These are phyloP conservation scores for Macroventuria anomochaeta DNA, from an alignment of 2,329 filamentous ascomycete genomes.

Conservation along the genomic window DNA sequence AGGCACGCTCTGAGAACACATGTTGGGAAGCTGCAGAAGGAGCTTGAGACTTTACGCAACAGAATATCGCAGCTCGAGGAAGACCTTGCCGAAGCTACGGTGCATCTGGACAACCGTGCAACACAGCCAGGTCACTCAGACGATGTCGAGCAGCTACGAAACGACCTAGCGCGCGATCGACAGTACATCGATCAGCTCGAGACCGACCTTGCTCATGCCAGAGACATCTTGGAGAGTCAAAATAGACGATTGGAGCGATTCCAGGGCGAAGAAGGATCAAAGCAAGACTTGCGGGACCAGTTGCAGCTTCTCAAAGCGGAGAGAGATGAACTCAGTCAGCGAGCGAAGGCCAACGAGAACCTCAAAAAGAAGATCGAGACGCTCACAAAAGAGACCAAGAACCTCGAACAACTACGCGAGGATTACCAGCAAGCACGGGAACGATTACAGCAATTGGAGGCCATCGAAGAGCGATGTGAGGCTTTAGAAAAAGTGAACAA, in stretches of 20 bases:
- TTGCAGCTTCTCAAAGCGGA: constrained; percentile 57
- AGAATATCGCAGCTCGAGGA: constrained; percentile 56
- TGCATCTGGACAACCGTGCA: constrained; percentile 53
- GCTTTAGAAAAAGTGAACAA: constrained; percentile 59
- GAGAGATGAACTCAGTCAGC: constrained; percentile 57
- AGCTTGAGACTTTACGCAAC: constrained; percentile 51
- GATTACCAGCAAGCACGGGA: constrained; percentile 55
- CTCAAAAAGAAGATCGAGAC: constrained; percentile 61
- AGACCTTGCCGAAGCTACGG: constrained; percentile 55
- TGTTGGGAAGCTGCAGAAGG: constrained; percentile 49
- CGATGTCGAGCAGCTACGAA: constrained; percentile 52
- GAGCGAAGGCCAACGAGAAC: constrained; percentile 59
- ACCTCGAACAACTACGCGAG: constrained; percentile 51
- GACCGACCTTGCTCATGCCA: constrained; percentile 53
- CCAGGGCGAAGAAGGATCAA: constrained; percentile 51
- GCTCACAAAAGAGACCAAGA: constrained; percentile 56
- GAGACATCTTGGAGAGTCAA: constrained; percentile 53
- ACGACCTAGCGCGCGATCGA: constrained; percentile 53
- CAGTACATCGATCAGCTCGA: constrained; percentile 60
- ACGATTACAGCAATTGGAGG: constrained; percentile 54
- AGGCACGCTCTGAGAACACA: constrained; percentile 53
- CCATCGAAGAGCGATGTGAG: constrained; percentile 53
- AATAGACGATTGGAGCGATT: constrained; percentile 55
- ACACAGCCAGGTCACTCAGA: constrained; percentile 50
- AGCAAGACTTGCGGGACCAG: constrained; percentile 59